Evolutionary conservation across 768 basidiomycete species (phyloP), one percentile per base, ranked within the genome.

Genomic region (Rhodosporidiobolus sp.): DNA sequence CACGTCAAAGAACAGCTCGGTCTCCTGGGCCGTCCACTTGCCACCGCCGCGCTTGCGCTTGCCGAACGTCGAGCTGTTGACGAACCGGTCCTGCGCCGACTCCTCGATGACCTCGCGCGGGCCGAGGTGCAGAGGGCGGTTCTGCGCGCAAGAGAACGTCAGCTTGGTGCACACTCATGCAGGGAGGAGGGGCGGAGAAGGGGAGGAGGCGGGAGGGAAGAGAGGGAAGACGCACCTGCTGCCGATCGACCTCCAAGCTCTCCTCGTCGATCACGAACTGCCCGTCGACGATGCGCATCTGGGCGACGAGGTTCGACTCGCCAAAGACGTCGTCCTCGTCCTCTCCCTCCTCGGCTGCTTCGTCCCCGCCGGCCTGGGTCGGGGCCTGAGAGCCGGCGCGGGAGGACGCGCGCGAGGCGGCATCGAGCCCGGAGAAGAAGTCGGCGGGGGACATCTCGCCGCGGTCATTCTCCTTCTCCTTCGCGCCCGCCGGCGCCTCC

Each of bases 21-120:
- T 95, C 81, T 94, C 93, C 71, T 89, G 90, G n/a, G 86, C 86
- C 79, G 87, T 89, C 93, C 94, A 95, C 28, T 92, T 87, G 24
- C 89, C 88, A 17, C 90, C 89, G n/a, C 88, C 86, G 4, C 35
- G 32, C 69, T 86, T 87, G 70, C 89, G 88, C 81, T 88, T 92
- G 63, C 89, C 87, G 79, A 92, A 92, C 2, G 90, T 88, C 32
- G 85, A 86, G 28, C 89, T 90, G 80, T 94, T 95, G 66, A 92
- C 86, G 77, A 94, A 94, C 77, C 87, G 85, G 76, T 94, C 92
- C 0, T 88, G 90, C 35, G 86, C 84, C 2, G 88, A 88, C 59
- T 91, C 89, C 50, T 78, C 79, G 54, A 78, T 61, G 50, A 78
- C 67, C 56, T 79, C 77, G 55, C 74, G 70, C 26, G 64, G 64